phyloP scores from a whole-genome alignment of 1,284 basidiomycete genomes.

The Boletus holoroseus region DNA sequence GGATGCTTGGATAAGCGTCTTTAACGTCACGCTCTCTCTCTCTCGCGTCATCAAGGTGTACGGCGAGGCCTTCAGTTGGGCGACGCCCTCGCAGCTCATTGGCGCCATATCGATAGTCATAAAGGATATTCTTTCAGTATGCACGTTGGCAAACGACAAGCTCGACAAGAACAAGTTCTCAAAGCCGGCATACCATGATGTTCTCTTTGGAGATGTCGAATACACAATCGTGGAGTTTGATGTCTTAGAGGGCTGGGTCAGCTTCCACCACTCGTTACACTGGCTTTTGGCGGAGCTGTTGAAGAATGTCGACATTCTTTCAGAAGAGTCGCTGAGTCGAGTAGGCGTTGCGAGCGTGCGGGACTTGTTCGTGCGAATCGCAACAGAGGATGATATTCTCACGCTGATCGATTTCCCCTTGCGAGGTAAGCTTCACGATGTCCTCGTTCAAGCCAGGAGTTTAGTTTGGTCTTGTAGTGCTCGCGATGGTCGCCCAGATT shows the following conservation, averaged over 20 bases:
- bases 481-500: constrained; percentile 90
- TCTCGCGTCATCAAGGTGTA: constrained; percentile 84
- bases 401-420: constrained; percentile 82
- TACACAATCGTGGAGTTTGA: constrained; percentile 72
- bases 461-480: constrained; percentile 45
- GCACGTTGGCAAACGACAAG: constrained; percentile 57
- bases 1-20: constrained; percentile 91
- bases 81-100: constrained; percentile 56
- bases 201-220: constrained; percentile 55
- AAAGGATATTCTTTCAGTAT: constrained; percentile 69
- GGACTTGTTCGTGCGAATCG: constrained; percentile 55
- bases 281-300: constrained; percentile 90
- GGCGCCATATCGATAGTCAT: constrained; percentile 67
- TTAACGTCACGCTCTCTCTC: constrained; percentile 85
- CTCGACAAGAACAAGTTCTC: constrained; percentile 63
- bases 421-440: constrained; percentile 52
- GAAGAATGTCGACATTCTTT: constrained; percentile 70
- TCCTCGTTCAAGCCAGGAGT: neutral
- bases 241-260: constrained; percentile 77
- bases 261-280: constrained; percentile 93
- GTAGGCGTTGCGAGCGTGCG: constrained; percentile 52
- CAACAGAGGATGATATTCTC: constrained; percentile 59
- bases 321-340: constrained; percentile 47
- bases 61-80: constrained; percentile 70
- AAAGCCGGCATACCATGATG: constrained; percentile 56